These are phyloP conservation scores for Coelastrella sp. DNA, from an alignment of 139 green algal species.

Conservation along the genomic window DNA sequence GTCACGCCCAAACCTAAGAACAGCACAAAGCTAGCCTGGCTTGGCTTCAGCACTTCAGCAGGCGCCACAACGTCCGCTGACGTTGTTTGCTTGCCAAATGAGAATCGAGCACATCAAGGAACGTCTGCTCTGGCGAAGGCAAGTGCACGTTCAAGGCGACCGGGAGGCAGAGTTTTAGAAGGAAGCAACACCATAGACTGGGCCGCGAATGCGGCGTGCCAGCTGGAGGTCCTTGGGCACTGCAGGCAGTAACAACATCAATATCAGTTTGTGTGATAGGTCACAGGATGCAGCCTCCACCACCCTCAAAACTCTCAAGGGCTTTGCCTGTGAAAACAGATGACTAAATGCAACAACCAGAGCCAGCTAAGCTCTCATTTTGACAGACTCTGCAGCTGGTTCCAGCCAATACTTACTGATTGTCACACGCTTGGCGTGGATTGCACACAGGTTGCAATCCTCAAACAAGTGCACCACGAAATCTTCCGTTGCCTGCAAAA, in stretches of 20 bases:
- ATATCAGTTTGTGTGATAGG: no score
- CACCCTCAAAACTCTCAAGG: no score
- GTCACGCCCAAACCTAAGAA: no score
- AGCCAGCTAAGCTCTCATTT: background rate
- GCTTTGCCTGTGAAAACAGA: background rate
- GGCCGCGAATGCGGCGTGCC: slow-evolving; percentile 88
- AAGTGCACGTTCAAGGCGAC: no score
- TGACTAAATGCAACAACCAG: background rate
- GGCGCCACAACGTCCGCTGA: no score
- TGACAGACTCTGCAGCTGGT: background rate
- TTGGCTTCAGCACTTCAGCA: no score
- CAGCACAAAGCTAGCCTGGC: no score
- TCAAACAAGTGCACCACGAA: slow-evolving; percentile 97
- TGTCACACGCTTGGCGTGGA: slow-evolving; percentile 95
- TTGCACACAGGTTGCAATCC: slow-evolving; percentile 96
- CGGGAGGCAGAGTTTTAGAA: slow-evolving; percentile 58
- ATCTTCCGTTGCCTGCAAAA: slow-evolving; percentile 87
- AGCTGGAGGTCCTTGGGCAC: slow-evolving; percentile 97
- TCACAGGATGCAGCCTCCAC: no score
- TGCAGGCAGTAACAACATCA: slow-evolving; percentile 50
- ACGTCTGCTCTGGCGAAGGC: no score
- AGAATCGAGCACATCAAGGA: no score
- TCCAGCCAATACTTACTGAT: slow-evolving; percentile 81
- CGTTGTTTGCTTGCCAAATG: no score
- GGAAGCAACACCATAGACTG: slow-evolving; percentile 79